Conservation (phyloP, 495 filamentous ascomycete species). For the Achaetomiella virescens region DNA sequence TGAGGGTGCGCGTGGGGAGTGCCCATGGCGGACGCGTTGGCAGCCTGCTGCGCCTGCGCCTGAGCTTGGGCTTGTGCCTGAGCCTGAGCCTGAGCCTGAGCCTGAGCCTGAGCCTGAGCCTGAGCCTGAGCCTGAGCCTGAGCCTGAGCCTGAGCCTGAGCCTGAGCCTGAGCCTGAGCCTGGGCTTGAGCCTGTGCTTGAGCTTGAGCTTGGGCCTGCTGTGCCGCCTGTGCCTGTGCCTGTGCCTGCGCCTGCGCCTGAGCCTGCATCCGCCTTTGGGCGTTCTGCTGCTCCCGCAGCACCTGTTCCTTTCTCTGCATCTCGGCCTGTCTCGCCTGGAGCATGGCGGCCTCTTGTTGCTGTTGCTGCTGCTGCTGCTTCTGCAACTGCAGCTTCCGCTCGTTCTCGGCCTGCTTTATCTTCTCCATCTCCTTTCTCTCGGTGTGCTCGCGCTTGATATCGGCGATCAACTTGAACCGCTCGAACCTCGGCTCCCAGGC, state of each 20-base stretch:
- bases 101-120: constrained; percentile 49
- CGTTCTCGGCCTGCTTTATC: constrained; percentile 56
- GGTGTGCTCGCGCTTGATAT: constrained; percentile 70
- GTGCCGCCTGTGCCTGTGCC: constrained; percentile 13
- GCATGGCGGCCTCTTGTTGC: constrained; percentile 12
- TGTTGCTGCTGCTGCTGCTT: constrained; percentile 31
- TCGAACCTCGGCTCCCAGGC: constrained; percentile 84
- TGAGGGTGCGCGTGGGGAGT: constrained; percentile 40
- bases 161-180: constrained; percentile 34
- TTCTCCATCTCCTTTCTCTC: constrained; percentile 63
- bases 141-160: constrained; percentile 29
- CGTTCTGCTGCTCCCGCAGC: constrained; percentile 17
- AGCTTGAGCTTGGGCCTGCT: constrained; percentile 36
- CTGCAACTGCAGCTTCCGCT: constrained; percentile 52
- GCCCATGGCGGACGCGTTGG: constrained; percentile 25
- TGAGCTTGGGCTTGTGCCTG: constrained; percentile 45
- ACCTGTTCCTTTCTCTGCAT: constrained; percentile 26
- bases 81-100: constrained; percentile 38
- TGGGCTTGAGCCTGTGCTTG: constrained; percentile 29
- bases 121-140: constrained; percentile 42
- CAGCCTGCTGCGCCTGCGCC: constrained; percentile 39
- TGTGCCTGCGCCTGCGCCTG: constrained; percentile 7
- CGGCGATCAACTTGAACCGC: constrained; percentile 80
- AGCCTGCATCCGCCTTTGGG: constrained; percentile 14
- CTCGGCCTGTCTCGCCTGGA: constrained; percentile 19